Conservation (phyloP, 371 early-diverging fungal species). For the Umbelopsis sp. region DNA sequence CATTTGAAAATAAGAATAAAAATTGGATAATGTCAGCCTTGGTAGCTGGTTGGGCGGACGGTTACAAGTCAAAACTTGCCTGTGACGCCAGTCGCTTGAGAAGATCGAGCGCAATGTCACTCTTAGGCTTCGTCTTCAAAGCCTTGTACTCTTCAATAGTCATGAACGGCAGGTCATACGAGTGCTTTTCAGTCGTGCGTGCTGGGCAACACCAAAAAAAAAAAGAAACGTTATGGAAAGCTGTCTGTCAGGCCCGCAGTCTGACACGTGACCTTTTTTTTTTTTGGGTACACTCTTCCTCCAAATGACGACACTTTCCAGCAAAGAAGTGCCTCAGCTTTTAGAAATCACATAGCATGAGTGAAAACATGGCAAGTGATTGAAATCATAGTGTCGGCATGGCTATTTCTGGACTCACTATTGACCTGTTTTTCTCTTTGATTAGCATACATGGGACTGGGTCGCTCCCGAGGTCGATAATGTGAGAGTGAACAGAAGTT, state of each 20-base stretch:
- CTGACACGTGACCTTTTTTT: not conserved
- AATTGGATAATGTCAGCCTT: too few relatives aligned
- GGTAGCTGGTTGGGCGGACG: not conserved
- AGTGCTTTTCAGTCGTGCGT: not conserved
- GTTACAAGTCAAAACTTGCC: conserved; percentile 13
- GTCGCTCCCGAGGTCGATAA: conserved; percentile 9
- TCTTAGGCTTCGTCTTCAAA: conserved; percentile 28
- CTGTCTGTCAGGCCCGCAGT: not conserved
- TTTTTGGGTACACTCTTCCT: not conserved
- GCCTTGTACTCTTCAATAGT: conserved; percentile 25
- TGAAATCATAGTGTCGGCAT: not conserved
- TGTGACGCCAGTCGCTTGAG: conserved; percentile 39
- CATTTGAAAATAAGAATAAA: not conserved
- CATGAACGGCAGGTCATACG: conserved; percentile 6
- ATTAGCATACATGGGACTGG: conserved; percentile 1
- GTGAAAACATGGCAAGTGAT: conserved; percentile 4
- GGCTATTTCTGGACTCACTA: not conserved
- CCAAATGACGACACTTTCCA: not conserved
- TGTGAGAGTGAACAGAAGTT: not conserved
- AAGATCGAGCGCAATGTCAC: conserved; percentile 35
- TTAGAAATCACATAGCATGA: conserved; percentile 1
- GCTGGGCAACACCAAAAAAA: too few relatives aligned
- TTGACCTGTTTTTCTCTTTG: not conserved
- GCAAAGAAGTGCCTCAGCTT: not conserved
- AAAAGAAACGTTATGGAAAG: too few relatives aligned